Evolutionary conservation across 371 early-diverging fungal species (phyloP).

Genomic region (Apophysomyces trapeziformis): DNA sequence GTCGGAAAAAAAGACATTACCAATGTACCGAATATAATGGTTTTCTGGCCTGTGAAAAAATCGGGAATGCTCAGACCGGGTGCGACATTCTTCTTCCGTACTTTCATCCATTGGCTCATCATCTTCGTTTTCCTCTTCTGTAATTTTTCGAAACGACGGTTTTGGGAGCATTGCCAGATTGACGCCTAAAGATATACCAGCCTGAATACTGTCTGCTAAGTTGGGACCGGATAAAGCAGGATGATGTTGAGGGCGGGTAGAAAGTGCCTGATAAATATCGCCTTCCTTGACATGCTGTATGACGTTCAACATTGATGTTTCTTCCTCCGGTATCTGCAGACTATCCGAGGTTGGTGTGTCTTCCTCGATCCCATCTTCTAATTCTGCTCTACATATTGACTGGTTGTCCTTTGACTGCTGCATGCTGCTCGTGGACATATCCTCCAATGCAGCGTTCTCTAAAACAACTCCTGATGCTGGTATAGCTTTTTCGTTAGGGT

Average conservation of each 20-base stretch:
- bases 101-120: conserved; percentile 1
- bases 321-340: neutral
- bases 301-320: neutral
- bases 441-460: neutral
- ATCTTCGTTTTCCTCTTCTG: conserved; percentile 21
- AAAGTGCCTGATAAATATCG: conserved; percentile 31
- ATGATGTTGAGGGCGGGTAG: conserved; percentile 33
- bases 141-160: conserved; percentile 35
- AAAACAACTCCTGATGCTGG: neutral
- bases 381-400: neutral
- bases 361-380: neutral
- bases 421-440: neutral
- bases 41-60: conserved; percentile 52
- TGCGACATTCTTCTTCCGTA: conserved; percentile 5
- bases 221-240: neutral
- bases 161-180: conserved; percentile 39
- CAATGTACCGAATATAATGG: conserved; percentile 64
- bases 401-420: neutral
- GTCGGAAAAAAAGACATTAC: conserved; percentile 22
- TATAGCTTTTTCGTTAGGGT: neutral
- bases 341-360: neutral
- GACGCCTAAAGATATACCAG: conserved; percentile 13
- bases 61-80: conserved; percentile 10
- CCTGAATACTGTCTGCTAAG: neutral
- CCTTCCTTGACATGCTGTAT: conserved; percentile 30